Evolutionary conservation across 768 basidiomycete genomes (phyloP).

Genomic region (Mycena alexandri): DNA sequence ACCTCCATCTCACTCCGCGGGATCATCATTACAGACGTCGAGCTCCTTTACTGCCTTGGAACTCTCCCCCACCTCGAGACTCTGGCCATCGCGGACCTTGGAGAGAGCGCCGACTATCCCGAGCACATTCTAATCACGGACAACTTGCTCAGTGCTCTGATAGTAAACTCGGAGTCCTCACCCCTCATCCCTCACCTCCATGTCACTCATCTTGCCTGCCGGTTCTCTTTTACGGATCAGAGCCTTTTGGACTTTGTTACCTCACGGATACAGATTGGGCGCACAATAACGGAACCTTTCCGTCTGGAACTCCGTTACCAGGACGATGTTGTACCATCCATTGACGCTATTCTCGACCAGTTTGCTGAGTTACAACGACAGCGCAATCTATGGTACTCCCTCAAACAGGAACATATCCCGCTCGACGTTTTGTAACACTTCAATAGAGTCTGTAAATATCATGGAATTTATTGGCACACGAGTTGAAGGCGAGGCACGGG

Average conservation of each 20-base stretch:
- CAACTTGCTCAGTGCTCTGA: slow-evolving; percentile 2
- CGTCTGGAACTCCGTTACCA: too few relatives aligned
- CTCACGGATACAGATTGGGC: not conserved
- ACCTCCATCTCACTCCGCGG: slow-evolving; percentile 8
- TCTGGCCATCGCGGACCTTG: slow-evolving; percentile 11
- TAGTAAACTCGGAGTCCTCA: not conserved
- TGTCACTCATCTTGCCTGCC: not conserved
- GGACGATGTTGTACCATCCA: too few relatives aligned
- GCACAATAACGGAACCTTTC: not conserved
- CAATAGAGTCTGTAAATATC: too few relatives aligned
- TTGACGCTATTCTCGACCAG: too few relatives aligned
- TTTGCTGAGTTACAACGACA: too few relatives aligned
- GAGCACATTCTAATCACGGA: slow-evolving; percentile 21
- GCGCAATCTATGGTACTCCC: too few relatives aligned
- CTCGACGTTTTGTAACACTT: too few relatives aligned
- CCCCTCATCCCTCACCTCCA: slow-evolving; percentile 16
- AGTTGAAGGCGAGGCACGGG: too few relatives aligned
- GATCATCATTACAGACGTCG: not conserved
- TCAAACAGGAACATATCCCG: too few relatives aligned
- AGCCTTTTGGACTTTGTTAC: slow-evolving; percentile 1
- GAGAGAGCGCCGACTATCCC: not conserved
- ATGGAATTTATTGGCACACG: too few relatives aligned
- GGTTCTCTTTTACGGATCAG: slow-evolving; percentile 7
- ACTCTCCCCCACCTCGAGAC: slow-evolving; percentile 8
- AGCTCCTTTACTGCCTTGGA: slow-evolving; percentile 6